A percentile compares a stretch with the other conserved stretches of the same genome.
Conservation (phyloP, 257 asterid species). For the Mentha longifolia region DNA sequence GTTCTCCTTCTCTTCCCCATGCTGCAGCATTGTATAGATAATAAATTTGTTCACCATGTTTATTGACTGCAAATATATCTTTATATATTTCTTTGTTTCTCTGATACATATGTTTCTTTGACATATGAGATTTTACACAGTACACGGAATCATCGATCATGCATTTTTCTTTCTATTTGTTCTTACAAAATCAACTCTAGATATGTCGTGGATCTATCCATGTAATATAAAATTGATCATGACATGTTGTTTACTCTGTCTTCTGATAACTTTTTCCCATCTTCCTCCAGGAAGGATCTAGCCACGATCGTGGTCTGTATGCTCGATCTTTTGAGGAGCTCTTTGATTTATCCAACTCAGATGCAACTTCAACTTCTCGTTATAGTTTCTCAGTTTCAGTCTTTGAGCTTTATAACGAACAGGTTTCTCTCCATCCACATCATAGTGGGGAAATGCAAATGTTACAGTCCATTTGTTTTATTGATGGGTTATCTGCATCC, state of each 20-base stretch:
- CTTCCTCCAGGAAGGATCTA: conserved; percentile 94
- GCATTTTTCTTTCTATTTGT: background rate
- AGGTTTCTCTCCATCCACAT: conserved; percentile 56
- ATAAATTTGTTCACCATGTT: conserved; percentile 17
- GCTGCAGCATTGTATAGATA: conserved; percentile 17
- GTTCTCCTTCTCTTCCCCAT: conserved; percentile 36
- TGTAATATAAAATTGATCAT: conserved; percentile 21
- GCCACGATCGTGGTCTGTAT: conserved; percentile 95
- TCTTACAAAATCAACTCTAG: background rate
- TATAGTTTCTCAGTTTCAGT: conserved; percentile 82
- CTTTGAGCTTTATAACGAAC: conserved; percentile 89
- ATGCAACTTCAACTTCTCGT: conserved; percentile 82
- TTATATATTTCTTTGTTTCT: conserved; percentile 13
- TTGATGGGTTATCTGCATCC: conserved; percentile 25
- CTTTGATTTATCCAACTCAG: conserved; percentile 93
- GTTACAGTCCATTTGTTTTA: conserved; percentile 22
- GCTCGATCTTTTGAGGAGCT: conserved; percentile 98
- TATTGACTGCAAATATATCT: conserved; percentile 27
- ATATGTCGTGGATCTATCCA: conserved; percentile 8
- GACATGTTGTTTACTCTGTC: conserved; percentile 25
- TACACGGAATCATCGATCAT: background rate
- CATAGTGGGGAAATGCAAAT: conserved; percentile 18
- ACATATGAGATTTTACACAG: background rate
- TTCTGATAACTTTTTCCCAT: conserved; percentile 28
- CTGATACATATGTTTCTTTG: conserved; percentile 13